These are phyloP conservation scores for Trichophyton benhamiae DNA, from an alignment of 2,329 filamentous ascomycete species.

Conservation along the genomic window DNA sequence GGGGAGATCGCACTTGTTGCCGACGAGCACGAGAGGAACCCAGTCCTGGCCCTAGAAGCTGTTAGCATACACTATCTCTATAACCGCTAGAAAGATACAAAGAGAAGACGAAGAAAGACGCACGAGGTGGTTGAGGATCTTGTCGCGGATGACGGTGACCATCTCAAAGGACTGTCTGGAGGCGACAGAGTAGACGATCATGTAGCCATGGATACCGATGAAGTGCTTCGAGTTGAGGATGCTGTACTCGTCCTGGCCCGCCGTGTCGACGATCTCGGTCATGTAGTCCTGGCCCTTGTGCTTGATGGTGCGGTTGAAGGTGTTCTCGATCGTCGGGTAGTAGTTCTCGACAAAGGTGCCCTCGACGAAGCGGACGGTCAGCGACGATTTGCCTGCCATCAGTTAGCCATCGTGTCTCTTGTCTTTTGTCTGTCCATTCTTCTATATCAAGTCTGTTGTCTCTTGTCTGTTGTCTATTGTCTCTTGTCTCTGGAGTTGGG, in stretches of 20 bases:
- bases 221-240: slow-evolving; percentile 98
- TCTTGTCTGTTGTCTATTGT: not conserved
- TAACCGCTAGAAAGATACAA: not conserved
- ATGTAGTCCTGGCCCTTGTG: slow-evolving; percentile 86
- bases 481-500: not conserved
- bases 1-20: slow-evolving; percentile 90
- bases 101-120: slow-evolving; percentile 20
- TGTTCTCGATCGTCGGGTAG: slow-evolving; percentile 98
- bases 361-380: slow-evolving; percentile 94
- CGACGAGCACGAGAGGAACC: slow-evolving; percentile 87
- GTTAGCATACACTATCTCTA: not conserved
- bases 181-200: slow-evolving; percentile 96
- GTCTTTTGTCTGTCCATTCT: not conserved
- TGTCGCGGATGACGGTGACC: slow-evolving; percentile 89
- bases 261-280: slow-evolving; percentile 96
- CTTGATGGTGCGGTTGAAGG: slow-evolving; percentile 90
- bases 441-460: not conserved
- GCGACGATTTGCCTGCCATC: slow-evolving; percentile 76
- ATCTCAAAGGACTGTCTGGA: slow-evolving; percentile 94
- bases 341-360: slow-evolving; percentile 98
- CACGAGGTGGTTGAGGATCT: slow-evolving; percentile 92
- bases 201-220: slow-evolving; percentile 96
- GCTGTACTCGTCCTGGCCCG: slow-evolving; percentile 97
- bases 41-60: slow-evolving; percentile 67
- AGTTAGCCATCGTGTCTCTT: not conserved